These are phyloP conservation scores for Trichophyton schoenleinii DNA, from an alignment of 2,329 filamentous ascomycete genomes.

Conservation along the genomic window DNA sequence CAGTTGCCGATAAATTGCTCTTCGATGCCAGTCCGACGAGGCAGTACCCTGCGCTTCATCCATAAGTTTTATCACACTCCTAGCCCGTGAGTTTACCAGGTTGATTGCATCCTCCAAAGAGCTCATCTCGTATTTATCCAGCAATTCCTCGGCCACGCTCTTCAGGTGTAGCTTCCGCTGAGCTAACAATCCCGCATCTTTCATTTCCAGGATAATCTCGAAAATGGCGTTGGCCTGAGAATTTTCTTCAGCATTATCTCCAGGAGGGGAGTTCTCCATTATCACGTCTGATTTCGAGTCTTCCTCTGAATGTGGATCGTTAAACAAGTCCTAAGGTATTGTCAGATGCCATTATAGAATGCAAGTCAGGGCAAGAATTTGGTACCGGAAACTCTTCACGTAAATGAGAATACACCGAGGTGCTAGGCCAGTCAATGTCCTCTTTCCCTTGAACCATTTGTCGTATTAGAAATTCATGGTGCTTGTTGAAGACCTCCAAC, in stretches of 20 bases:
- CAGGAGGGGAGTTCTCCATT: background rate
- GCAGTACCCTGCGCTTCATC: conserved; percentile 25
- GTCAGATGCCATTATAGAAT: conserved; percentile 1
- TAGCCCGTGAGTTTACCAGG: conserved; percentile 25
- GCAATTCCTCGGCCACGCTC: conserved; percentile 21
- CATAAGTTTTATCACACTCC: conserved; percentile 24
- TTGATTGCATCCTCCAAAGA: conserved; percentile 25
- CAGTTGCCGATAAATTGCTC: conserved; percentile 31
- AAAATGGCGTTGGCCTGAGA: conserved; percentile 28
- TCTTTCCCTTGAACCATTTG: conserved; percentile 37
- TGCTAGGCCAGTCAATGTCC: conserved; percentile 33
- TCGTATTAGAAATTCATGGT: conserved; percentile 34
- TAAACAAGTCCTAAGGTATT: background rate
- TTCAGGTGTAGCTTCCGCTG: conserved; percentile 31
- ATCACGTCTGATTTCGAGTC: background rate
- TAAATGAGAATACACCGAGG: conserved; percentile 33
- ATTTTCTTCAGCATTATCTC: conserved; percentile 14
- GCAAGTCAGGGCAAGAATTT: background rate
- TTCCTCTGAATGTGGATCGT: conserved; percentile 8
- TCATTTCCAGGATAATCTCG: conserved; percentile 27
- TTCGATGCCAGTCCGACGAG: conserved; percentile 30
- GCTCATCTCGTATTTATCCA: conserved; percentile 25
- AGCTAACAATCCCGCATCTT: conserved; percentile 29
- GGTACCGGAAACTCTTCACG: conserved; percentile 32
- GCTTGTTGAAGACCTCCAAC: conserved; percentile 35